These are phyloP conservation scores for Phytophthora citricola DNA, from an alignment of 352 stramenopile genomes.

Conservation along the genomic window DNA sequence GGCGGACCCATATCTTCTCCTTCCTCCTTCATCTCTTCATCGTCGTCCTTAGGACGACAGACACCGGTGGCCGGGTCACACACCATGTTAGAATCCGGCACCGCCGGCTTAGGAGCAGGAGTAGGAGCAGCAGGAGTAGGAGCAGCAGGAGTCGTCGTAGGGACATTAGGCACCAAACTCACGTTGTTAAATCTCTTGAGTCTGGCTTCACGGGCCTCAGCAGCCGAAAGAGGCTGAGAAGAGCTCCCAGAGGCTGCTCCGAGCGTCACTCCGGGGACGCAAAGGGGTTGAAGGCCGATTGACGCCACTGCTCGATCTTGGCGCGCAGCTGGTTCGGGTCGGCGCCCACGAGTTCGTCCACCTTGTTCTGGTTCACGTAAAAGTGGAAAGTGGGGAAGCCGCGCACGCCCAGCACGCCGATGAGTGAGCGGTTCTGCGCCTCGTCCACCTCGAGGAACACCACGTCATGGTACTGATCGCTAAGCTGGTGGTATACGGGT, in stretches of 20 bases:
- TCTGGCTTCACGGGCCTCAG: constrained; percentile 78
- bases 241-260: constrained; percentile 36
- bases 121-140: constrained; percentile 28
- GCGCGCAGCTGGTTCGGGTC: constrained; percentile 82
- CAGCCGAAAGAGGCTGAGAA: constrained; percentile 40
- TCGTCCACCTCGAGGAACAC: constrained; percentile 91
- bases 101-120: constrained; percentile 25
- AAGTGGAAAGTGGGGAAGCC: constrained; percentile 93
- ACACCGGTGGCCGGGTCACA: constrained; percentile 72
- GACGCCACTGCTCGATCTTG: constrained; percentile 90
- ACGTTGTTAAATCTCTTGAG: constrained; percentile 80
- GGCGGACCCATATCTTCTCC: constrained; percentile 44
- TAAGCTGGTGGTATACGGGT: constrained; percentile 82
- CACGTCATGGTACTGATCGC: constrained; percentile 83
- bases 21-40: constrained; percentile 44
- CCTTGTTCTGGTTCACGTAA: constrained; percentile 88
- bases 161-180: constrained; percentile 53
- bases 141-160: constrained; percentile 18
- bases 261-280: constrained; percentile 76
- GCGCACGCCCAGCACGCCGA: constrained; percentile 75
- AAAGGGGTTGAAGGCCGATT: constrained; percentile 89
- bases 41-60: constrained; percentile 46
- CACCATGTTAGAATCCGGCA: constrained; percentile 60
- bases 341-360: constrained; percentile 89
- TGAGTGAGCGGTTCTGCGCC: constrained; percentile 85